Evolutionary conservation across 257 asterid species (phyloP).

Genomic region (Solanum rostratum): DNA sequence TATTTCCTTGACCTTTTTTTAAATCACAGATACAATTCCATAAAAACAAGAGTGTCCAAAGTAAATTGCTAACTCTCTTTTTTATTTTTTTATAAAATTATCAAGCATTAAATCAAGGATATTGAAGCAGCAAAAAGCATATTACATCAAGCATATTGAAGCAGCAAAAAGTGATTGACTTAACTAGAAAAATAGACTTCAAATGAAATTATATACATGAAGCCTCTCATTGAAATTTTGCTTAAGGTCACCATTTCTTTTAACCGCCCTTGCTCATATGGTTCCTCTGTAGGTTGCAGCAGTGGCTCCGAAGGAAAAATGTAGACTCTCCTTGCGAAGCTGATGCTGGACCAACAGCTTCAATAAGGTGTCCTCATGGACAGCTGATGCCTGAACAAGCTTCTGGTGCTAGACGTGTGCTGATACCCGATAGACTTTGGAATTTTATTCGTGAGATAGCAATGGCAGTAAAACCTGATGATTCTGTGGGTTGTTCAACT

Average conservation of each 20-base stretch:
- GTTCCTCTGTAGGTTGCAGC: slow-evolving; percentile 71
- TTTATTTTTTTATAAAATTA: background rate
- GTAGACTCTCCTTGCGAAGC: slow-evolving; percentile 76
- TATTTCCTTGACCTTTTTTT: background rate
- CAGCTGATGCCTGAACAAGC: slow-evolving; percentile 85
- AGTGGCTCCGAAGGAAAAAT: slow-evolving; percentile 84
- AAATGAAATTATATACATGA: background rate
- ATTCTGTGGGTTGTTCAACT: slow-evolving; percentile 48
- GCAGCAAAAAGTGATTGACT: background rate
- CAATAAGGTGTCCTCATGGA: slow-evolving; percentile 88
- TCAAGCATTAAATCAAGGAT: background rate
- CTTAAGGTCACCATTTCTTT: background rate
- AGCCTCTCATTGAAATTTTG: background rate
- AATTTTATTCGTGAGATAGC: slow-evolving; percentile 58
- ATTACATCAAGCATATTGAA: background rate
- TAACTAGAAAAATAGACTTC: background rate
- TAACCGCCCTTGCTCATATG: background rate
- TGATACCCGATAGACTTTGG: slow-evolving; percentile 87
- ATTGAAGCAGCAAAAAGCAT: background rate
- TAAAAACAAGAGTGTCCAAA: background rate
- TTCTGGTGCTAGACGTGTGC: slow-evolving; percentile 73
- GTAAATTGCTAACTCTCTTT: background rate
- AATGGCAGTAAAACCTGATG: slow-evolving; percentile 69
- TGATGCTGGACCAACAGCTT: slow-evolving; percentile 94
- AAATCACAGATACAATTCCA: background rate